Percentiles rank a stretch among this genome's conserved stretches.
These are phyloP conservation scores for Mycena vulgaris DNA, from an alignment of 768 basidiomycete genomes.

Conservation along the genomic window DNA sequence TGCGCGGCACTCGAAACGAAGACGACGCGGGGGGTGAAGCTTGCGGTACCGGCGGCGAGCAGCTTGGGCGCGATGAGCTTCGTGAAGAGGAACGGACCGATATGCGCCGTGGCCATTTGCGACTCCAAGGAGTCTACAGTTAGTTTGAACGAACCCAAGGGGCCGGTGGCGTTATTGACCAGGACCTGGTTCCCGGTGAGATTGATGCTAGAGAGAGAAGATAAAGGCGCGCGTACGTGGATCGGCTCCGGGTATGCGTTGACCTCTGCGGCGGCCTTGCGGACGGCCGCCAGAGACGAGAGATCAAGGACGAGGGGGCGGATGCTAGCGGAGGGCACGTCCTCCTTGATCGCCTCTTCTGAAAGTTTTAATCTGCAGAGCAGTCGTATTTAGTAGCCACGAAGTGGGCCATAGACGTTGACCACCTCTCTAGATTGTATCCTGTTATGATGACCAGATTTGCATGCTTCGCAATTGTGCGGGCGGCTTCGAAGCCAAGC, in stretches of 20 bases:
- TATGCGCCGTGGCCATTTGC: not conserved
- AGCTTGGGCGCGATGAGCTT: not conserved
- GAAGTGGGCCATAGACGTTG: not conserved
- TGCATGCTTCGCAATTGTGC: slow-evolving; percentile 18
- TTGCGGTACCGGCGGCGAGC: not conserved
- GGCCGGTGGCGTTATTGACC: not conserved
- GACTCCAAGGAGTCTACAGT: not conserved
- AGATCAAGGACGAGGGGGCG: not conserved
- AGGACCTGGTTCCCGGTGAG: not conserved
- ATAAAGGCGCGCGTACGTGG: not conserved
- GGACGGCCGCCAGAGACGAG: slow-evolving; percentile 1
- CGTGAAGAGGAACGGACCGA: not conserved
- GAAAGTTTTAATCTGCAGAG: not conserved
- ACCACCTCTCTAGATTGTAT: slow-evolving; percentile 17
- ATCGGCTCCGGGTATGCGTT: slow-evolving; percentile 6
- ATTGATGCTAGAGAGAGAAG: not conserved
- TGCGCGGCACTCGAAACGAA: not conserved
- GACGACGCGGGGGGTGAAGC: not conserved
- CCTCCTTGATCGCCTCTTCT: slow-evolving; percentile 4
- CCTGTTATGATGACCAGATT: slow-evolving; percentile 22
- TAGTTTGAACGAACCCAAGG: not conserved
- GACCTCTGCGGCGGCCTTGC: slow-evolving; percentile 6
- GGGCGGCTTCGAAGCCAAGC: slow-evolving; percentile 18
- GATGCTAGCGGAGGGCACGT: not conserved
- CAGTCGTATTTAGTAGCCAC: not conserved